Evolutionary conservation across 352 stramenopile species (phyloP), one percentile per base, ranked within the genome.

Genomic region (Globisporangium spinosum): DNA sequence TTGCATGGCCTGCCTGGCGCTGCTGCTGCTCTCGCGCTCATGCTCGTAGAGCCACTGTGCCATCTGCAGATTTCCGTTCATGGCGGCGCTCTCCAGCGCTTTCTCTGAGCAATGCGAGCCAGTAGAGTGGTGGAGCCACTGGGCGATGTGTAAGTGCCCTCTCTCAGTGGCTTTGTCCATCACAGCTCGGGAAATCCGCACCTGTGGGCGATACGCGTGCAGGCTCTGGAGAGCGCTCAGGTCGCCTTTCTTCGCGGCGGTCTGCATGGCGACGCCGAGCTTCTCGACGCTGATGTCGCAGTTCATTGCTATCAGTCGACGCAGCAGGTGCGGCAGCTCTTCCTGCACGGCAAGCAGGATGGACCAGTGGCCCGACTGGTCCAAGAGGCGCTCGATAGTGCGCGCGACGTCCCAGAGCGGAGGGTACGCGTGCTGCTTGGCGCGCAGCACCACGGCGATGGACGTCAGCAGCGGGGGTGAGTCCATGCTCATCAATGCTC

Each of bases 351-450:
- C 56, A 2, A 58, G 58, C 2, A 56, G 55, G 12, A 69, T n/a
- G n/a, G 35, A 65, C 55, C 70, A 63, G 67, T 71, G 54, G 58
- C 32, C 15, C 29, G 67, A 68, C 29, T 72, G 27, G 17, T 68
- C 58, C 55, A 64, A 15, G 32, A 65, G 59, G 20, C 20, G 5
- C n/a, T 70, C 58, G 35, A 62, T 58, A 35, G 34, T 22, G 32
- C 29, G 17, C 12, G 23, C 58, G n/a, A 61, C 20, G 32, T 55
- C 56, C 29, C 5, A 29, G 32, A 57, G 62, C 27, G 66, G 58
- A 67, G 51, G 51, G 47, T 58, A 49, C 45, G 29, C 51, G 20
- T 58, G 43, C 47, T 60, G 62, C 62, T 58, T 60, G 12, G 45
- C 53, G 35, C 49, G 62, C 49, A 67, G 49, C 32, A 67, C 47